phyloP scores from a whole-genome alignment of 495 filamentous ascomycete genomes.

The Darksidea phi region DNA sequence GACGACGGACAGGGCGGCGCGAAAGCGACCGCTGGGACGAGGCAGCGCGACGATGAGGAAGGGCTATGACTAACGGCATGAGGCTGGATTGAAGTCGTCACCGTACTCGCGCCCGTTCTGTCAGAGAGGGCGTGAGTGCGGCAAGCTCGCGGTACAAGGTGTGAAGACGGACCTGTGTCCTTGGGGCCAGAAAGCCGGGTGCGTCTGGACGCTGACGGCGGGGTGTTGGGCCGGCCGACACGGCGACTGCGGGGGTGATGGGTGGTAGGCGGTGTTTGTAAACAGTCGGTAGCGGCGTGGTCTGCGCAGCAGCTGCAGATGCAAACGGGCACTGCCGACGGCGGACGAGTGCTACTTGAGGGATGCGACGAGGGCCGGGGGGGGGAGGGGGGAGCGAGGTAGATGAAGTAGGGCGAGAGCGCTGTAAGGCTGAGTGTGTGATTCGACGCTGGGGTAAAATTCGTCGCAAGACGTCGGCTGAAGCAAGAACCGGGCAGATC shows the following conservation, averaged over 20 bases:
- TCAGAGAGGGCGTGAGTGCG: constrained; percentile 36
- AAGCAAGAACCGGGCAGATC: constrained; percentile 21
- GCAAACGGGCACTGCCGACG: constrained; percentile 4
- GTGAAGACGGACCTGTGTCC: constrained; percentile 33
- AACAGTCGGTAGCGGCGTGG: constrained; percentile 8
- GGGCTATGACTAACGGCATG: constrained; percentile 40
- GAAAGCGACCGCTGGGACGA: constrained; percentile 23
- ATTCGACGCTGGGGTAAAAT: constrained; percentile 31
- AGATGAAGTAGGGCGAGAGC: neutral
- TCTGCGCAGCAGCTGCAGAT: constrained; percentile 17
- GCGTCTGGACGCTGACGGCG: constrained; percentile 5
- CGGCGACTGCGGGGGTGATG: neutral
- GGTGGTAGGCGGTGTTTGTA: constrained; percentile 20
- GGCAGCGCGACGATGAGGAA: constrained; percentile 35
- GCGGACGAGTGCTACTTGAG: neutral
- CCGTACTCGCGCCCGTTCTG: constrained; percentile 34
- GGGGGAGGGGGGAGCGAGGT: constrained; percentile 24
- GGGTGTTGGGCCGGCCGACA: constrained; percentile 17
- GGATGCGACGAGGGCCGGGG: constrained; percentile 3
- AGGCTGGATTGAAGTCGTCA: constrained; percentile 25
- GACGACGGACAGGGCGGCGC: constrained; percentile 27
- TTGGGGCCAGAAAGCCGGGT: neutral
- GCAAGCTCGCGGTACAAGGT: constrained; percentile 27
- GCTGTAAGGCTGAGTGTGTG: constrained; percentile 26
- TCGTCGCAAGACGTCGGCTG: constrained; percentile 21